phyloP scores from a whole-genome alignment of 1,284 basidiomycete genomes.

The Rhodotorula sp. region DNA sequence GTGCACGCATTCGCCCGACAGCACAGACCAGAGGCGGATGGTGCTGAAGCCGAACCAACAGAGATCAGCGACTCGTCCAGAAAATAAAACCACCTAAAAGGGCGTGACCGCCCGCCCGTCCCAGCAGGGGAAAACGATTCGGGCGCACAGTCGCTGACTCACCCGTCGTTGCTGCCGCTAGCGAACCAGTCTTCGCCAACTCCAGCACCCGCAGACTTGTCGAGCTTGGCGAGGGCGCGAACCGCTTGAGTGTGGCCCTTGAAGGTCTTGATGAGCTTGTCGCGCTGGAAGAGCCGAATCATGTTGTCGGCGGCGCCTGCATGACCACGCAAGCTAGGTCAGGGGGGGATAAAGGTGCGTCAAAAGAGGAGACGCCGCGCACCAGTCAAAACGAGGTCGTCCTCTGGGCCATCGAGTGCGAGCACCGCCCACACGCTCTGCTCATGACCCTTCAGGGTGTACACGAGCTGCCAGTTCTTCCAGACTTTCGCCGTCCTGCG shows the following conservation, averaged over 20 bases:
- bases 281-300: constrained; percentile 81
- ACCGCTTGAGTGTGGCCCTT: constrained; percentile 88
- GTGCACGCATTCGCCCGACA: constrained; percentile 66
- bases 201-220: constrained; percentile 50
- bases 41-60: constrained; percentile 57
- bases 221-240: constrained; percentile 73
- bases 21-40: constrained; percentile 85
- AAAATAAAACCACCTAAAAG: not conserved
- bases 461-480: constrained; percentile 67
- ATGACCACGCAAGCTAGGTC: not conserved
- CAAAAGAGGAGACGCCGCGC: constrained; percentile 36
- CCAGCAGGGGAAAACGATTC: not conserved
- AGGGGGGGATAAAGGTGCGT: not conserved
- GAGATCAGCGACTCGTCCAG: too few species aligned
- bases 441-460: constrained; percentile 79
- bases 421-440: constrained; percentile 94
- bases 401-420: constrained; percentile 61
- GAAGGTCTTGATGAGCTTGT: constrained; percentile 64
- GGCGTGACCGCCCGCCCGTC: not conserved
- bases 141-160: constrained; percentile 37
- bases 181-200: constrained; percentile 68
- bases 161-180: constrained; percentile 93
- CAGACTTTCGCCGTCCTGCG: constrained; percentile 88
- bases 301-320: constrained; percentile 92
- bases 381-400: constrained; percentile 76